Base-by-base conservation (phyloP, 108 stramenopile species). In the Heterococcus sp. region DNA sequence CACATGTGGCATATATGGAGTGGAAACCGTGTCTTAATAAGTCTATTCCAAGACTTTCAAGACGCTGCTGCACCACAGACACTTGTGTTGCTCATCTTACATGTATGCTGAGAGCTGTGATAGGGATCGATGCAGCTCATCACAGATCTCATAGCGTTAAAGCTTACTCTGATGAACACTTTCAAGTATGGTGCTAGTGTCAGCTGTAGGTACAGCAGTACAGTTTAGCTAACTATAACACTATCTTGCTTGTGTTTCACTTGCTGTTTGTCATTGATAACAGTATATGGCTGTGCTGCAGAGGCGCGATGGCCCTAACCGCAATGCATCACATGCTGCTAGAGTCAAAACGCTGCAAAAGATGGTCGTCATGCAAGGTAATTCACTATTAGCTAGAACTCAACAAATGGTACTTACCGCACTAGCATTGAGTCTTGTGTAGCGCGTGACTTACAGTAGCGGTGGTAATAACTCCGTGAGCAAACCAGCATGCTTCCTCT, bases 321-420 rank as follows among this genome's bases (percentile, higher is more conserved):
- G 46, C 14, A 8, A 58, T 21, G 46, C 30, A n/a, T 65, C 78
- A 2, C 35, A 65, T 1, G 46, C 78, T 2, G 78, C 71, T 31
- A 68, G 78, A n/a, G 69, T 80, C 34, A 73, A 73, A 26, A 69
- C 39, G 2, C 34, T 80, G 32, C 40, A 69, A 66, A 32, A 72
- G 38, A 80, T 80, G 78, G 78, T 80, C 28, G 29, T 80, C 27
- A 58, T 71, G 26, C 70, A 80, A 80, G 78, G 78, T 80, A 40
- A 36, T 38, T 11, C 26, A 36, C 35, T 28, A 11, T 11, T 8
- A 65, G 38, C 14, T 33, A 29, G 21, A 14, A 69, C 2, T 26
- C 35, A 69, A 27, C 68, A 69, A 14, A n/a, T 69, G 63, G n/a
- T n/a, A 27, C 63, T 0, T 1, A 1, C 1, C 27, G 63, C 63